These are phyloP conservation scores for Sclerotinia sclerotiorum DNA, from an alignment of 2,329 filamentous ascomycete species.

Conservation along the genomic window DNA sequence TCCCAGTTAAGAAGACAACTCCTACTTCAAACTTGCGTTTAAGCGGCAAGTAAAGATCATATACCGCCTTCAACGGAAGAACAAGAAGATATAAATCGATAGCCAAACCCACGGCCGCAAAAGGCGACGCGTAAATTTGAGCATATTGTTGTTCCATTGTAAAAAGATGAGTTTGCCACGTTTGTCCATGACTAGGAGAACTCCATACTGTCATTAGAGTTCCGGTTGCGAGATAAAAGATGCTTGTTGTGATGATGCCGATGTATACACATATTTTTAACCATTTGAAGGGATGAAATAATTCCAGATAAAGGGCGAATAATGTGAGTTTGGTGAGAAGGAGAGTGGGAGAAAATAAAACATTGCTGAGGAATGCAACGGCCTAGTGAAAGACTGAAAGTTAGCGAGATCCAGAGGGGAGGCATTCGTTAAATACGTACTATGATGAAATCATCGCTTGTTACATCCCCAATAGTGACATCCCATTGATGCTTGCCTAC, in stretches of 20 bases:
- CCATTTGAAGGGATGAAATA: conserved; percentile 3
- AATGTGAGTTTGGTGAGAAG: background rate
- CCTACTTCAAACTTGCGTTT: background rate
- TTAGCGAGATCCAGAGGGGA: background rate
- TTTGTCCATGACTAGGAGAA: background rate
- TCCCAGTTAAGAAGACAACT: background rate
- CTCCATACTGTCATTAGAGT: background rate
- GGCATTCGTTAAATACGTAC: background rate
- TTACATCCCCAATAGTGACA: background rate
- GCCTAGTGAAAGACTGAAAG: background rate
- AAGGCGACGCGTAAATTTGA: background rate
- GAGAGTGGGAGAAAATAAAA: background rate
- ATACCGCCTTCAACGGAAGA: background rate
- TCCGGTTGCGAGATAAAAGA: background rate
- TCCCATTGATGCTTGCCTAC: background rate
- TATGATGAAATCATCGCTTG: background rate
- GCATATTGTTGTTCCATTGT: background rate
- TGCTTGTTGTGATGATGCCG: background rate
- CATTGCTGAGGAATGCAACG: background rate
- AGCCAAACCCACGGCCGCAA: background rate
- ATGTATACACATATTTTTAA: background rate
- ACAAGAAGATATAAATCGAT: background rate
- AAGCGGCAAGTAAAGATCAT: background rate
- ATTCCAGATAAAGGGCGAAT: background rate
- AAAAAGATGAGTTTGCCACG: background rate